Evolutionary conservation across 148 eudicot species (phyloP).

Genomic region (Vaccinium darrowii): DNA sequence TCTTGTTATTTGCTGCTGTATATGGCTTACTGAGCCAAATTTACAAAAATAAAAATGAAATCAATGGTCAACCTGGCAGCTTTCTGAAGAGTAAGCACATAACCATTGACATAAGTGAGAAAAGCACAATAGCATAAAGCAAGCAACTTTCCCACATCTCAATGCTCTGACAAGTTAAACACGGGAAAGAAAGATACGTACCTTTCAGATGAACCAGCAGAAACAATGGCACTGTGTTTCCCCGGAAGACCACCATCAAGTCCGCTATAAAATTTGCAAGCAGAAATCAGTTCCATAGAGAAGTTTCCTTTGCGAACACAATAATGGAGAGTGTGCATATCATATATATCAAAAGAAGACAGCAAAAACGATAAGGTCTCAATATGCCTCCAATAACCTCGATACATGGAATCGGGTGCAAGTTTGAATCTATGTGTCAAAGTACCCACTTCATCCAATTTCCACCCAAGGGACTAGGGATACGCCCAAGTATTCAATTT

Average conservation of each 20-base stretch:
- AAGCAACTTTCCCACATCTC: slow-evolving; percentile 5
- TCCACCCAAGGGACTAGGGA: too few species aligned
- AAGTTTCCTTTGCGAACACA: background rate
- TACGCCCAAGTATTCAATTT: background rate
- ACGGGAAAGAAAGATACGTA: slow-evolving; percentile 18
- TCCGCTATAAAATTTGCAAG: slow-evolving; percentile 28
- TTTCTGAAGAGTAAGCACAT: background rate
- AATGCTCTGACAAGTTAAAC: background rate
- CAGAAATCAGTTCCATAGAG: slow-evolving; percentile 20
- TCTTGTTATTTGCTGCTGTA: background rate
- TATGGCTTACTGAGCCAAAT: background rate
- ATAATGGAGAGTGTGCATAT: background rate
- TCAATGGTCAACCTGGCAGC: background rate
- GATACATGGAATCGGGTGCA: too few species aligned
- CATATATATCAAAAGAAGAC: background rate
- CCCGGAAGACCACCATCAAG: slow-evolving; percentile 55
- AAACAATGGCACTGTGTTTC: slow-evolving; percentile 59
- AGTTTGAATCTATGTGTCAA: too few species aligned
- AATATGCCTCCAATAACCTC: background rate
- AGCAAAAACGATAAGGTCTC: background rate
- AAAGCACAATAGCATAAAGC: background rate
- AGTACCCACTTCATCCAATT: too few species aligned
- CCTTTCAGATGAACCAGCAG: slow-evolving; percentile 75
- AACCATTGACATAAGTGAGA: background rate
- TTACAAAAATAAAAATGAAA: background rate